Evolutionary conservation across 306 rosid genomes (phyloP).

Genomic region (Abrus pulchellus): DNA sequence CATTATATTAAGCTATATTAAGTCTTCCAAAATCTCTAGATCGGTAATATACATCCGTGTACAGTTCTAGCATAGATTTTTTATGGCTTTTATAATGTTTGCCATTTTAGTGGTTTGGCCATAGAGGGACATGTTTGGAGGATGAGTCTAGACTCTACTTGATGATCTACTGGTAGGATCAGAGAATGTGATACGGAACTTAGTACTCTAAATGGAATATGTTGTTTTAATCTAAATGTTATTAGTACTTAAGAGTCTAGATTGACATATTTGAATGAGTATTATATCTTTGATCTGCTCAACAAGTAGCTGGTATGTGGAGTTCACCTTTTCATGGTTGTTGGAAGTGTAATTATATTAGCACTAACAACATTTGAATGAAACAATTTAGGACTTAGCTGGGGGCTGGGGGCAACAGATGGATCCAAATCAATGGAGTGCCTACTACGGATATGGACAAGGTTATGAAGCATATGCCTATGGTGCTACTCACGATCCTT

Average conservation of each 20-base stretch:
- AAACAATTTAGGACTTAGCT: conserved; percentile 65
- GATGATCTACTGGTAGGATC: not conserved
- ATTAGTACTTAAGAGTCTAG: not conserved
- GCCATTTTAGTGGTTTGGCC: conserved; percentile 23
- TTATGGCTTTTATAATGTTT: conserved; percentile 12
- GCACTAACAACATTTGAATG: conserved; percentile 23
- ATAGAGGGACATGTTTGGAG: conserved; percentile 9
- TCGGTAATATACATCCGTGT: not conserved
- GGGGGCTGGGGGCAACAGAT: conserved; percentile 81
- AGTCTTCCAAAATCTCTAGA: not conserved
- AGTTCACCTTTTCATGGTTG: not conserved
- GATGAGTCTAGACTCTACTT: conserved; percentile 16
- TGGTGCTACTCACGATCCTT: conserved; percentile 81
- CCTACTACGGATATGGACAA: conserved; percentile 89
- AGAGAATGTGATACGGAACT: not conserved
- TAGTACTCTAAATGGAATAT: no score
- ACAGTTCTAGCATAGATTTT: conserved; percentile 25
- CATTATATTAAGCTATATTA: not conserved
- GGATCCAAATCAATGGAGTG: conserved; percentile 83
- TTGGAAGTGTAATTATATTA: not conserved
- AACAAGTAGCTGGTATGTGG: conserved; percentile 18
- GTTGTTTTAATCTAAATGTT: not conserved
- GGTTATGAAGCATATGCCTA: conserved; percentile 87
- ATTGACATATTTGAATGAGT: conserved; percentile 10
- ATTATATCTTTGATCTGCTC: conserved; percentile 18